phyloP scores from a whole-genome alignment of 2,329 filamentous ascomycete species.

The Claviceps sp. region DNA sequence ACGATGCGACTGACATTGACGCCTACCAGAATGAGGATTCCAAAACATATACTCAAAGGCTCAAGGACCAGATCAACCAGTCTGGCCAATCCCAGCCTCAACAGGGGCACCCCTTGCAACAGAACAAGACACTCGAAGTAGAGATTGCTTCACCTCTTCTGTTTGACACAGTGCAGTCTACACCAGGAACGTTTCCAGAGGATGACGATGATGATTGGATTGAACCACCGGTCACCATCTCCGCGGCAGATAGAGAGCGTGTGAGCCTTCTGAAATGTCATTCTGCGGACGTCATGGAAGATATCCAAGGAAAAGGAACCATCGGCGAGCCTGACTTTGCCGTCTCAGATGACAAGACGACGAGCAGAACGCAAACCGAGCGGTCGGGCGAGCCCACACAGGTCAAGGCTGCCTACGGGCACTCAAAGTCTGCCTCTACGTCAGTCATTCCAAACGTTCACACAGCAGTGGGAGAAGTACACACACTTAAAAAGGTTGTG shows the following conservation, averaged over 20 bases:
- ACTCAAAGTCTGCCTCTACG: constrained; percentile 32
- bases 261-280: constrained; percentile 46
- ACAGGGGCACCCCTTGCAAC: constrained; percentile 24
- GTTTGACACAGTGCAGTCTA: constrained; percentile 24
- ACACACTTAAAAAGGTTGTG: constrained; percentile 41
- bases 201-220: constrained; percentile 54
- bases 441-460: constrained; percentile 31
- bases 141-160: constrained; percentile 16
- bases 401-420: constrained; percentile 5
- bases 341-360: constrained; percentile 3
- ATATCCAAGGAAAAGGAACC: constrained; percentile 33
- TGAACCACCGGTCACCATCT: constrained; percentile 30
- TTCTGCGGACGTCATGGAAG: constrained; percentile 48
- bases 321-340: constrained; percentile 29
- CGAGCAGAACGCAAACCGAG: background rate
- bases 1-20: constrained; percentile 24
- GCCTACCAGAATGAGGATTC: constrained; percentile 30
- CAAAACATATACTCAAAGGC: constrained; percentile 82
- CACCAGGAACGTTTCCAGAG: constrained; percentile 48
- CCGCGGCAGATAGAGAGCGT: constrained; percentile 22
- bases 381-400: background rate
- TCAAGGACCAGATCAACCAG: constrained; percentile 84
- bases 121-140: constrained; percentile 17
- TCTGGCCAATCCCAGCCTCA: constrained; percentile 44
- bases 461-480: constrained; percentile 10